Evolutionary conservation across 2,329 filamentous ascomycete species (phyloP).

Genomic region (Biscogniauxia mediterranea): DNA sequence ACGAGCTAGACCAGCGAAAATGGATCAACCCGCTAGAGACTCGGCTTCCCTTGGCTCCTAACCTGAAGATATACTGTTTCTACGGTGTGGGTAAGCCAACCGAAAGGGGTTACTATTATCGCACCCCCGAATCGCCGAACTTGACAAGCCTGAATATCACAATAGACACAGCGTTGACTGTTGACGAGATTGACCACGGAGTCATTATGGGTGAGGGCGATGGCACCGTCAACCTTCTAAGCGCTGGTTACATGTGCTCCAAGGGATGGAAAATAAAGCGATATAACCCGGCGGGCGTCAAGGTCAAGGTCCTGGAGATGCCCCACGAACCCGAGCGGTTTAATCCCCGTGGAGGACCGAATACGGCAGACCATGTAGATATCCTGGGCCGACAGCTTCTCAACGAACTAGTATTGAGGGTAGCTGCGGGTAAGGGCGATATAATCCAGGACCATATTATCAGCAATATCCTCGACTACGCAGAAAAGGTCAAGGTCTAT

Average conservation of each 20-base stretch:
- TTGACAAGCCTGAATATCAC: constrained; percentile 71
- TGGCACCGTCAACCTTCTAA: constrained; percentile 91
- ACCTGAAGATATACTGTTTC: constrained; percentile 94
- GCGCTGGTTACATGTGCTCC: constrained; percentile 93
- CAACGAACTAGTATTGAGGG: constrained; percentile 84
- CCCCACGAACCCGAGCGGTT: constrained; percentile 92
- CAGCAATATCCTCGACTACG: constrained; percentile 80
- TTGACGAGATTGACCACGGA: constrained; percentile 71
- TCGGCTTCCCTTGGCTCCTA: constrained; percentile 80
- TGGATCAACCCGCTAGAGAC: constrained; percentile 97
- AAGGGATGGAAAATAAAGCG: constrained; percentile 91
- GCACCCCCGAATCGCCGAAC: constrained; percentile 61
- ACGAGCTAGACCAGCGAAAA: constrained; percentile 73
- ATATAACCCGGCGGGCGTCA: constrained; percentile 83
- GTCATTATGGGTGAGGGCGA: constrained; percentile 96
- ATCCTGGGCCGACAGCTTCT: constrained; percentile 85
- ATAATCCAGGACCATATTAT: constrained; percentile 74
- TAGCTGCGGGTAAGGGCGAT: constrained; percentile 82
- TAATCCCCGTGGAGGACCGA: constrained; percentile 71
- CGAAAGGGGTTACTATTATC: constrained; percentile 90
- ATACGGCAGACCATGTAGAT: constrained; percentile 88
- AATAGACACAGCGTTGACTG: constrained; percentile 64
- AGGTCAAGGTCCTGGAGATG: constrained; percentile 91
- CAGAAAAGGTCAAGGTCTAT: constrained; percentile 78
- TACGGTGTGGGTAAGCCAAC: constrained; percentile 94